Evolutionary conservation across 768 basidiomycete genomes (phyloP).

Genomic region (Xerocomus potaroensis): DNA sequence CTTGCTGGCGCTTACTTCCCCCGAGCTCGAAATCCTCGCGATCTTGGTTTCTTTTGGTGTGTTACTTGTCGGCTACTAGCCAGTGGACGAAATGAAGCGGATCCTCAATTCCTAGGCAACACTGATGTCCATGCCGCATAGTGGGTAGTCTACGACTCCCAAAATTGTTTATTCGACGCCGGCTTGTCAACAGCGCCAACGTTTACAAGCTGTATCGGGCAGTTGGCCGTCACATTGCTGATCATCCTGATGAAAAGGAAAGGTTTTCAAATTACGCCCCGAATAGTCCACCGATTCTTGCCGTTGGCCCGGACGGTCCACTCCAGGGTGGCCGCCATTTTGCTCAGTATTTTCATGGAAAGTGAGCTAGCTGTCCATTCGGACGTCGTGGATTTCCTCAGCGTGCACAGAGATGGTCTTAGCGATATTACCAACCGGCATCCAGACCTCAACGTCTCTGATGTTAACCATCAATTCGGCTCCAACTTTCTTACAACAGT

Average conservation of each 20-base stretch:
- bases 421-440: constrained; percentile 57
- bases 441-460: constrained; percentile 50
- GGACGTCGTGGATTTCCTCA: constrained; percentile 1
- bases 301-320: constrained; percentile 59
- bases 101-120: constrained; percentile 49
- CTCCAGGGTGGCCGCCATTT: constrained; percentile 67
- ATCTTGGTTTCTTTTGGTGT: constrained; percentile 74
- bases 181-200: constrained; percentile 47
- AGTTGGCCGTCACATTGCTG: constrained; percentile 53
- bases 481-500: constrained; percentile 46
- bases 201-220: constrained; percentile 72
- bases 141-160: constrained; percentile 33
- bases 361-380: constrained; percentile 34
- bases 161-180: not conserved
- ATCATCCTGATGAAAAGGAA: constrained; percentile 46
- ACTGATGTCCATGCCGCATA: constrained; percentile 58
- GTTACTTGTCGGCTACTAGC: constrained; percentile 12
- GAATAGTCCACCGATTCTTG: constrained; percentile 54
- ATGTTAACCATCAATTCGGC: constrained; percentile 22
- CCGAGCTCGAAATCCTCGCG: constrained; percentile 76
- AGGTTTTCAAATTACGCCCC: constrained; percentile 64
- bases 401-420: constrained; percentile 58
- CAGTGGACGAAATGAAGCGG: not conserved
- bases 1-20: constrained; percentile 74
- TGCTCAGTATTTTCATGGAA: constrained; percentile 85